phyloP scores from a whole-genome alignment of 192 early-diverging fungal species.

The Entomortierella chlamydospora region DNA sequence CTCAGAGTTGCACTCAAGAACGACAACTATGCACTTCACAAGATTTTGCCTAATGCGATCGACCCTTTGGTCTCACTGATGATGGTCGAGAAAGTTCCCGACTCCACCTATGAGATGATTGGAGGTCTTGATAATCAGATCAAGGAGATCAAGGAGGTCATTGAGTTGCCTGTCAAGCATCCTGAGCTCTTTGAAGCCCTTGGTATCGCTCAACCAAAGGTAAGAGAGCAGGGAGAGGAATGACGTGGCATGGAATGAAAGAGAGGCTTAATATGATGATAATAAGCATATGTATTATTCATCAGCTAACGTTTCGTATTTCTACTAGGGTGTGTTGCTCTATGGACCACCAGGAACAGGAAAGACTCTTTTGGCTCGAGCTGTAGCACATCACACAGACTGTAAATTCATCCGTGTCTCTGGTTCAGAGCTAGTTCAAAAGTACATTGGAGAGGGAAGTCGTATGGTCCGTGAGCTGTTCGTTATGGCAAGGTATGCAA shows the following conservation, averaged over 20 bases:
- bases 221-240: constrained; percentile 2
- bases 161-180: constrained; percentile 99
- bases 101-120: constrained; percentile 99
- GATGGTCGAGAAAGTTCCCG: constrained; percentile 99
- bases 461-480: constrained; percentile 93
- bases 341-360: constrained; percentile 93
- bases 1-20: constrained; percentile 92
- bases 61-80: constrained; percentile 99
- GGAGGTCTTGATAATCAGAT: constrained; percentile 99
- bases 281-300: neutral
- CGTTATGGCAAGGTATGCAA: constrained; percentile 80
- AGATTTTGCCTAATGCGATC: constrained; percentile 96
- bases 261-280: neutral
- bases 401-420: constrained; percentile 93
- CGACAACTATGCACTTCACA: constrained; percentile 94
- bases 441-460: constrained; percentile 94
- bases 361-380: constrained; percentile 89
- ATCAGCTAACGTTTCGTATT: neutral
- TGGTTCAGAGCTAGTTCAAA: constrained; percentile 91
- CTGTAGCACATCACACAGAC: constrained; percentile 94
- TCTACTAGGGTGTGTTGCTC: constrained; percentile 82
- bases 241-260: neutral
- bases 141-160: constrained; percentile 99
- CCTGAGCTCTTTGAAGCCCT: constrained; percentile 98
- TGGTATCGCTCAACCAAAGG: constrained; percentile 99